A percentile compares a stretch with the other conserved stretches of the same genome.
Conservation (phyloP, 306 rosid species). For the Heteromeles arbutifolia region DNA sequence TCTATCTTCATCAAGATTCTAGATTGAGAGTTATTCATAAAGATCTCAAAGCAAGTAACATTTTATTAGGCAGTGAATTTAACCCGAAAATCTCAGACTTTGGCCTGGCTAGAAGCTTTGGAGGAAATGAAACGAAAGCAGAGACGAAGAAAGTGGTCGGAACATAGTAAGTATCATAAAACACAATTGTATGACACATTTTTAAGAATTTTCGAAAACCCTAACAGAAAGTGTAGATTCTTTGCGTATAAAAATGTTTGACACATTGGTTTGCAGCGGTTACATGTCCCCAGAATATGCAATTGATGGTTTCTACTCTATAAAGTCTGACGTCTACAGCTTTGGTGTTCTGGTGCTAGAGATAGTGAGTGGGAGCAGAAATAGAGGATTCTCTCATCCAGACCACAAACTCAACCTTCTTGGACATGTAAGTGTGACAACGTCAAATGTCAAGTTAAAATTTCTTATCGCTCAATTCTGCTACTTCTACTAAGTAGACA, state of each 20-base stretch:
- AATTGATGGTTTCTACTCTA: constrained; percentile 33
- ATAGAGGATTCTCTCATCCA: constrained; percentile 7
- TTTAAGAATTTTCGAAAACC: too few relatives aligned
- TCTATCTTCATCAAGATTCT: constrained; percentile 44
- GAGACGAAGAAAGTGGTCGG: constrained; percentile 34
- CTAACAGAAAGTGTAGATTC: too few relatives aligned
- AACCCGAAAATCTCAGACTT: constrained; percentile 41
- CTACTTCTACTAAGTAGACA: too few relatives aligned
- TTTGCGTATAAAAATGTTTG: too few relatives aligned
- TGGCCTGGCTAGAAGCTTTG: constrained; percentile 37
- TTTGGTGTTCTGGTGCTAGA: constrained; percentile 35
- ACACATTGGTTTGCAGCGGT: constrained; percentile 7
- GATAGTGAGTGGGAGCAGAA: constrained; percentile 22
- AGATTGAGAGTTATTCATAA: constrained; percentile 35
- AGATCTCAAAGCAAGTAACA: constrained; percentile 39
- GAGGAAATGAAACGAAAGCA: constrained; percentile 20
- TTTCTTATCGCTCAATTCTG: too few relatives aligned
- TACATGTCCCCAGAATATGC: constrained; percentile 46
- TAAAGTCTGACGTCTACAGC: constrained; percentile 38
- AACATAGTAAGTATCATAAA: constrained; percentile 31
- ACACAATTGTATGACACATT: too few relatives aligned
- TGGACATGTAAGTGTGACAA: neutral
- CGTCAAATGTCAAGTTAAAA: too few relatives aligned
- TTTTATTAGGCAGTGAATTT: constrained; percentile 23
- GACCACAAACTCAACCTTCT: constrained; percentile 10